Conservation (phyloP, 192 early-diverging fungal species). For the Phycomyces nitens region DNA sequence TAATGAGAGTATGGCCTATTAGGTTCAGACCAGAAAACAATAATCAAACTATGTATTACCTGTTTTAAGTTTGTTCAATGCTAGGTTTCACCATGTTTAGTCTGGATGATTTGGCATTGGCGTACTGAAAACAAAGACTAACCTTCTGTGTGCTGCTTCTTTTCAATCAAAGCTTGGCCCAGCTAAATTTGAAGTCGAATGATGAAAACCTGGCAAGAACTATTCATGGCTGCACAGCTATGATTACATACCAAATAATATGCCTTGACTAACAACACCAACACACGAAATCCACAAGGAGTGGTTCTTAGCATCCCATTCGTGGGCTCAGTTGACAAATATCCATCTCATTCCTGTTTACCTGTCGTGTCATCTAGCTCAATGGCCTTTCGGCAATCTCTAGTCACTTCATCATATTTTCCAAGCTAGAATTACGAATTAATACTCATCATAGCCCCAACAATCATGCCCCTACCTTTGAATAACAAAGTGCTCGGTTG, state of each 20-base stretch:
- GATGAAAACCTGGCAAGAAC: not conserved
- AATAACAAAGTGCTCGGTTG: slow-evolving; percentile 77
- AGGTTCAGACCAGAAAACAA: not conserved
- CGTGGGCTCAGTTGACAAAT: too few relatives aligned
- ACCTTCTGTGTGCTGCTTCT: slow-evolving; percentile 32
- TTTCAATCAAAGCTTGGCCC: slow-evolving; percentile 33
- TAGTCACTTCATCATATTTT: slow-evolving; percentile 49
- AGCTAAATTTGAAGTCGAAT: slow-evolving; percentile 5
- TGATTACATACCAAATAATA: slow-evolving; percentile 59
- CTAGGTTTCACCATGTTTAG: slow-evolving; percentile 11
- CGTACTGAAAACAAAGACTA: not conserved
- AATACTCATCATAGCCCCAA: not conserved
- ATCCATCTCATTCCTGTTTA: slow-evolving; percentile 11
- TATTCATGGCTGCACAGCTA: too few relatives aligned
- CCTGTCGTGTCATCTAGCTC: slow-evolving; percentile 62
- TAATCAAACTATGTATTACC: slow-evolving; percentile 19
- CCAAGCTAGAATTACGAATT: slow-evolving; percentile 39
- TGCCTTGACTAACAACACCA: slow-evolving; percentile 53
- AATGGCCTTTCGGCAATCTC: slow-evolving; percentile 64
- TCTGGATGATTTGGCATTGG: not conserved
- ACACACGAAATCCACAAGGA: not conserved
- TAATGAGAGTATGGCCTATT: not conserved
- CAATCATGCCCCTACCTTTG: slow-evolving; percentile 40
- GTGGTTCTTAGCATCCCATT: not conserved
- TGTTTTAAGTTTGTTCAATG: slow-evolving; percentile 39